Evolutionary conservation across 129 eudicot species (phyloP).

Genomic region (Flaveria ramosissima): DNA sequence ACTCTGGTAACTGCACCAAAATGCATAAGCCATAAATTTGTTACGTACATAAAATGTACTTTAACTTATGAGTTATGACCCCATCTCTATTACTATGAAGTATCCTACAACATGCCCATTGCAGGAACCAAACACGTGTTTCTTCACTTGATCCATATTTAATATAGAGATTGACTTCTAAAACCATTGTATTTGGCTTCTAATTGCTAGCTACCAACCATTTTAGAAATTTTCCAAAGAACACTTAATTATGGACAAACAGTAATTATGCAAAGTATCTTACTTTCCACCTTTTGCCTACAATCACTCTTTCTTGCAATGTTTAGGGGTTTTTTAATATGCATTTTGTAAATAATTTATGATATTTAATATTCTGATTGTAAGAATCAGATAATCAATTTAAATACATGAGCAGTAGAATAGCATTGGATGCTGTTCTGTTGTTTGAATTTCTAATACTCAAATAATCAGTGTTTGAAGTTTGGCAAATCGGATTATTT

Average conservation of each 20-base stretch:
- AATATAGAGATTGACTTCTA: background rate
- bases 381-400: background rate
- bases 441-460: background rate
- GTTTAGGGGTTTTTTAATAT: background rate
- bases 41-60: background rate
- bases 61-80: background rate
- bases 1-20: conserved; percentile 63
- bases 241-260: background rate
- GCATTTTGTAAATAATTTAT: background rate
- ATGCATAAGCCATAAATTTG: background rate
- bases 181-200: background rate
- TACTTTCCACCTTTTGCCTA: background rate
- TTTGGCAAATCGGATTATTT: background rate
- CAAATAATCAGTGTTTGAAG: background rate
- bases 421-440: background rate
- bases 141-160: background rate
- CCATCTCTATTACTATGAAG: background rate
- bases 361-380: background rate
- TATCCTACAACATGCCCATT: conserved; percentile 2
- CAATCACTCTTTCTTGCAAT: conserved; percentile 5
- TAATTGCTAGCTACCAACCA: background rate
- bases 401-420: background rate
- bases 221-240: background rate
- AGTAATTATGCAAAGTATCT: background rate
- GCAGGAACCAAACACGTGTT: background rate